Evolutionary conservation across 73 alveolate species (phyloP), one percentile per base, ranked within the genome.

Genomic region (Paramecium primaurelia): DNA sequence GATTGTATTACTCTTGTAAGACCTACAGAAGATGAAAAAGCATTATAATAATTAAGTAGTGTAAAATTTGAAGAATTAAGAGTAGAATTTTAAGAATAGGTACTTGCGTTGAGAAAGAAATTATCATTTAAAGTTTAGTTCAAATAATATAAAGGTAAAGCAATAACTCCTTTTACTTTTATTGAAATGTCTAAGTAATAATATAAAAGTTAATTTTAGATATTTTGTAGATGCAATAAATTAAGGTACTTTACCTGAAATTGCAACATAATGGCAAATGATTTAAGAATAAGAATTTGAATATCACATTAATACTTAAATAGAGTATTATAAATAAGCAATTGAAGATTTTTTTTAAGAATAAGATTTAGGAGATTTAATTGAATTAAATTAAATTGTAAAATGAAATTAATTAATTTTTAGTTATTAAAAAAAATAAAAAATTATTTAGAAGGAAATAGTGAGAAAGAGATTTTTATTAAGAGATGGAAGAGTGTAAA

Each of bases 1-100:
- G 99, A 98, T 92, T 97, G 99, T 45, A 94, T 92, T 73, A 97
- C 99, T 12, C 84, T 98, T 94, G 98, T 98, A 1, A 68, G 99
- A 32, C 99, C 99, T 14, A 97, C 96, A 10, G 98, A 96, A 71
- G 93, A 96, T 86, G 99, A 98, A 80, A 92, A 89, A 54, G 98
- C 95, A 54, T 86, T 98, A 22, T 96, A 98, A 92, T 92, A 96
- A 12, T 36, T 80, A n/a, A 25, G 91, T 44, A 80, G 38, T 10
- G 11, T 80, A 42, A 80, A 80, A 3, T 20, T 80, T 28, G 44
- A 40, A 14, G 91, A 80, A 16, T 80, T 80, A n/a, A 49, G 71
- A 42, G 42, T 28, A 0, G 90, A 77, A 22, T 77, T 77, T 40
- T 20, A 45, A 25, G 68, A 77, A 32, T 45, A 77, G 18, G 42